These are phyloP conservation scores for Sugiyamaella pinicola DNA, from an alignment of 1,139 yeast species.

Conservation along the genomic window DNA sequence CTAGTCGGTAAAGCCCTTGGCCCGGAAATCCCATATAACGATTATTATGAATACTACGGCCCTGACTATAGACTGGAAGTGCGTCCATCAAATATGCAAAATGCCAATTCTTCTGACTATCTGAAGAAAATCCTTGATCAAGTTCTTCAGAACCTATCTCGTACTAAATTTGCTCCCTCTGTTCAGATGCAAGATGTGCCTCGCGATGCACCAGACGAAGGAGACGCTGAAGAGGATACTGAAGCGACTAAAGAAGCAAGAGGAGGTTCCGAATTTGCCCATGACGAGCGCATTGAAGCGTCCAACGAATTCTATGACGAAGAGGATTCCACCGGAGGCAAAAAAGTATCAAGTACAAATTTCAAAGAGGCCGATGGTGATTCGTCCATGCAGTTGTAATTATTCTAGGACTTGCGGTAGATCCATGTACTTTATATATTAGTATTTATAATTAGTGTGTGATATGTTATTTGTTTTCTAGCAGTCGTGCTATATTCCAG, in stretches of 20 bases:
- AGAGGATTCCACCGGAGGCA: slow-evolving; percentile 41
- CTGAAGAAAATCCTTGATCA: slow-evolving; percentile 80
- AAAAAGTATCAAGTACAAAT: slow-evolving; percentile 26
- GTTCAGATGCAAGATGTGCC: slow-evolving; percentile 94
- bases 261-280: slow-evolving; percentile 86
- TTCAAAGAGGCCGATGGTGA: slow-evolving; percentile 21
- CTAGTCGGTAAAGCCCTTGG: slow-evolving; percentile 78
- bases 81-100: slow-evolving; percentile 94
- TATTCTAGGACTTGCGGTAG: too few relatives aligned
- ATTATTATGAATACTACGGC: slow-evolving; percentile 94
- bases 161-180: slow-evolving; percentile 92
- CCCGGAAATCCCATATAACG: slow-evolving; percentile 88
- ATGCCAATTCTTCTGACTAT: slow-evolving; percentile 93
- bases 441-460: neutral
- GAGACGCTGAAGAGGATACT: slow-evolving; percentile 55
- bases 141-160: slow-evolving; percentile 75
- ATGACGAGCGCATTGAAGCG: slow-evolving; percentile 62
- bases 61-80: slow-evolving; percentile 87
- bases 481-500: neutral
- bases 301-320: slow-evolving; percentile 45
- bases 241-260: slow-evolving; percentile 86
- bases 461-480: too few relatives aligned
- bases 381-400: slow-evolving; percentile 12
- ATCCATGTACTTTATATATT: neutral
- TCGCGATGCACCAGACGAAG: slow-evolving; percentile 78